Conservation (phyloP, 192 early-diverging fungal genomes). For the Polychytrium aggregatum region DNA sequence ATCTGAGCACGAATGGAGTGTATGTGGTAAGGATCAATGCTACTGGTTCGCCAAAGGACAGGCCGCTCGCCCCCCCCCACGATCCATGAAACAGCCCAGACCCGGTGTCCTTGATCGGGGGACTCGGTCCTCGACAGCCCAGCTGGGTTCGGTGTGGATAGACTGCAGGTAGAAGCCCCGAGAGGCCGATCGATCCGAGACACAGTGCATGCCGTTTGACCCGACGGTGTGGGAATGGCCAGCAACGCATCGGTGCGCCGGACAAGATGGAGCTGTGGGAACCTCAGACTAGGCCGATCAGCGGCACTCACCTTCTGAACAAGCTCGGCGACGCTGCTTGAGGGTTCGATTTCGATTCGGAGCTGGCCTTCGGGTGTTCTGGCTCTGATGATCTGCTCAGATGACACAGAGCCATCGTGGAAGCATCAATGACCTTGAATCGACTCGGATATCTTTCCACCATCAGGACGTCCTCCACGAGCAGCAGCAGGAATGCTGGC, state of each 20-base stretch:
- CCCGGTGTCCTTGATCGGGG: too few species aligned
- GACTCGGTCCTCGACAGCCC: too few species aligned
- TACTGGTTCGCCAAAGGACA: too few species aligned
- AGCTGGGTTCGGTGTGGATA: conserved; percentile 1
- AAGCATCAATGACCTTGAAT: too few species aligned
- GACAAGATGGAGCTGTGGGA: neutral
- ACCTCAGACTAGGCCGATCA: neutral
- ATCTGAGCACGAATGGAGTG: too few species aligned
- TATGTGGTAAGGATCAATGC: too few species aligned
- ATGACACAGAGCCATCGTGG: too few species aligned
- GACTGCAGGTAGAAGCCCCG: conserved; percentile 7
- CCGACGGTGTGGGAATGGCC: neutral
- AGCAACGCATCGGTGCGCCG: neutral
- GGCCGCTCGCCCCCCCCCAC: too few species aligned
- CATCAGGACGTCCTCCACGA: too few species aligned
- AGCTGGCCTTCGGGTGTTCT: conserved; percentile 58
- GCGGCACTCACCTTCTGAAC: conserved; percentile 38
- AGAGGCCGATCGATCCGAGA: conserved; percentile 20
- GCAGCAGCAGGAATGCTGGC: too few species aligned
- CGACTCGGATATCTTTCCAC: too few species aligned
- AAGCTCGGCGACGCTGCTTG: conserved; percentile 36
- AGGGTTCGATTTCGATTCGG: conserved; percentile 47
- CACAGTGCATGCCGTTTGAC: conserved; percentile 1
- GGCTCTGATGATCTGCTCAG: conserved; percentile 53
- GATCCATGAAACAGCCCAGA: too few species aligned